Evolutionary conservation across 805 yeast species (phyloP).

Genomic region (Saccharomycopsis selenospora): DNA sequence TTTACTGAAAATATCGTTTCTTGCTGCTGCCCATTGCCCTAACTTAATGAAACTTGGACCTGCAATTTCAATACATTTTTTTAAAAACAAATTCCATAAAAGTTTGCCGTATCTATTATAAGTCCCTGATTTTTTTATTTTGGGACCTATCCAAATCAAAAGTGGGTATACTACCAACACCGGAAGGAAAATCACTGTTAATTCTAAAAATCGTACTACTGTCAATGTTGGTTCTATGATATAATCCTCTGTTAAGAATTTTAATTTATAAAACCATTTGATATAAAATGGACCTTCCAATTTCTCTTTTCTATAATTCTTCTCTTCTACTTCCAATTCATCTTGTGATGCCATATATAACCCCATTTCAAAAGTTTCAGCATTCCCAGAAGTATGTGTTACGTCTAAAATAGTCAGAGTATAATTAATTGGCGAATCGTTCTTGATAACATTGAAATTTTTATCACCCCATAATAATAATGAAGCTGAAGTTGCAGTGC

Average conservation of each 20-base stretch:
- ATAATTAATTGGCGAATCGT: too few species aligned
- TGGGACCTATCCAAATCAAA: slow-evolving; percentile 26
- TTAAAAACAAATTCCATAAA: slow-evolving; percentile 62
- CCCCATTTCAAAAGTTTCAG: slow-evolving; percentile 67
- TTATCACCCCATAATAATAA: too few species aligned
- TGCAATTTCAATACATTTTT: slow-evolving; percentile 67
- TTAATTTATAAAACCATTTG: slow-evolving; percentile 31
- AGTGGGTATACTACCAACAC: slow-evolving; percentile 60
- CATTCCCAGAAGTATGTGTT: slow-evolving; percentile 30
- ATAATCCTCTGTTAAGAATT: slow-evolving; percentile 44
- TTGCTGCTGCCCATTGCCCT: slow-evolving; percentile 99
- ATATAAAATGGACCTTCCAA: slow-evolving; percentile 21
- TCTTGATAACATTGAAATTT: too few species aligned
- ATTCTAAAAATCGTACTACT: slow-evolving; percentile 58
- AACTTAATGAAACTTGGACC: slow-evolving; percentile 89
- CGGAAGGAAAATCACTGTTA: slow-evolving; percentile 63
- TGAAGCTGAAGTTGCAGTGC: too few species aligned
- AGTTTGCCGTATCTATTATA: slow-evolving; percentile 53
- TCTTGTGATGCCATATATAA: slow-evolving; percentile 52
- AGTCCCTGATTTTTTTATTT: slow-evolving; percentile 23
- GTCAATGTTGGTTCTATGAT: slow-evolving; percentile 66
- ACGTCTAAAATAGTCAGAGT: too few species aligned
- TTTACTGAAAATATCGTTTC: slow-evolving; percentile 85
- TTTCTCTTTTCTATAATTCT: slow-evolving; percentile 29
- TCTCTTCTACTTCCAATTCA: slow-evolving; percentile 39